These are phyloP conservation scores for Yamadazyma jaroonii DNA, from an alignment of 1,139 yeast species.

Conservation along the genomic window DNA sequence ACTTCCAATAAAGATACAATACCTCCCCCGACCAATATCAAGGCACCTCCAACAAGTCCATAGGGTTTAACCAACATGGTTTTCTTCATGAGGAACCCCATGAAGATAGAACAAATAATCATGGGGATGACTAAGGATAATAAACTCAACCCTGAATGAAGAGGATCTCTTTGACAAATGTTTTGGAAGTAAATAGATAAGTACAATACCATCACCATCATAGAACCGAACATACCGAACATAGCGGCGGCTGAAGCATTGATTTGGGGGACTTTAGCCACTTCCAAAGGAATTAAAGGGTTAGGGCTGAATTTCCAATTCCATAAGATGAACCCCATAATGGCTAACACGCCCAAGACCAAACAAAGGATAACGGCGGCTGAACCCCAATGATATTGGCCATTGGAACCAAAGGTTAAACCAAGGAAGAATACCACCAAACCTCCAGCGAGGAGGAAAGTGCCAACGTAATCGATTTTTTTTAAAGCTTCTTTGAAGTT, in stretches of 20 bases:
- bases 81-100: constrained; percentile 31
- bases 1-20: constrained; percentile 28
- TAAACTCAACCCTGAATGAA: constrained; percentile 38
- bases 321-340: constrained; percentile 23
- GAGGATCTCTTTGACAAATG: constrained; percentile 28
- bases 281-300: constrained; percentile 28
- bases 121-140: constrained; percentile 36
- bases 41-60: constrained; percentile 21
- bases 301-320: constrained; percentile 23
- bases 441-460: constrained; percentile 43
- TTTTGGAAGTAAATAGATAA: constrained; percentile 38
- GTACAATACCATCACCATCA: constrained; percentile 26
- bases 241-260: constrained; percentile 21
- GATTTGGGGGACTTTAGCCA: constrained; percentile 22
- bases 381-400: constrained; percentile 49
- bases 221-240: constrained; percentile 23
- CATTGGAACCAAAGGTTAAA: constrained; percentile 39
- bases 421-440: constrained; percentile 42
- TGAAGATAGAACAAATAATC: constrained; percentile 25
- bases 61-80: constrained; percentile 31
- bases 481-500: constrained; percentile 27
- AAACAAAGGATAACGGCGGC: constrained; percentile 47
- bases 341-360: constrained; percentile 37
- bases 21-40: constrained; percentile 35
- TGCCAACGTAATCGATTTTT: constrained; percentile 50